Evolutionary conservation across 2,329 filamentous ascomycete genomes (phyloP), one percentile per base, ranked within the genome.

Genomic region (Penicillium frequentans): DNA sequence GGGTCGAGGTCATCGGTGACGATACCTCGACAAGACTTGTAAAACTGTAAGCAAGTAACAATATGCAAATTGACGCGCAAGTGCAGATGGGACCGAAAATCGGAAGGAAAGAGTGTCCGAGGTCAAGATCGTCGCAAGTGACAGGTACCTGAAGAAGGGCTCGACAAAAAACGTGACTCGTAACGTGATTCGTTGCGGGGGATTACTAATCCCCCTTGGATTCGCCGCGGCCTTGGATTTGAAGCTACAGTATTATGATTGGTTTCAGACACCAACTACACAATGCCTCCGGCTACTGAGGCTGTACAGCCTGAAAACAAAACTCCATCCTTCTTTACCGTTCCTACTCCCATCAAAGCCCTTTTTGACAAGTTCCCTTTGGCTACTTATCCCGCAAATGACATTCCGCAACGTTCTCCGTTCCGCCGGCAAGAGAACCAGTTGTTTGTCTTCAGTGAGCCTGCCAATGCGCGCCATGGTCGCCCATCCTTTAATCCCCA

Each of bases 311-410:
- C 66, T 63, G 58, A 61, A 35, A 50, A 26, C 46, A 61, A 65
- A 58, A 60, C 67, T 43, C 66, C 65, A 46, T 68, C 73, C 48
- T 68, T 75, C 57, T 77, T 78, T 60, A 69, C 73, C 21, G 66
- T 80, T 13, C 93, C 95, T 8, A 76, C 83, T 11, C 89, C 91
- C 19, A 81, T 98, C 65, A 92, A 91, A 74, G 83, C 83, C 51
- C 82, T 98, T 57, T 99, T 98, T 79, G 88, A 93, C 74, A 80
- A 76, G 59, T 95, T 96, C 68, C 95, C 95, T 26, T 83, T 98
- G 51, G 73, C 83, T 57, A 89, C 87, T 37, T 92, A 96, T 74
- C 82, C 86, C 27, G 77, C 88, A 54, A 93, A 96, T 72, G 82
- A 86, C 49, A 84, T 96, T 8, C 93, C 93, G 33, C 79, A 82